Evolutionary conservation across 352 stramenopile genomes (phyloP).

Genomic region (Elongisporangium undulatum): DNA sequence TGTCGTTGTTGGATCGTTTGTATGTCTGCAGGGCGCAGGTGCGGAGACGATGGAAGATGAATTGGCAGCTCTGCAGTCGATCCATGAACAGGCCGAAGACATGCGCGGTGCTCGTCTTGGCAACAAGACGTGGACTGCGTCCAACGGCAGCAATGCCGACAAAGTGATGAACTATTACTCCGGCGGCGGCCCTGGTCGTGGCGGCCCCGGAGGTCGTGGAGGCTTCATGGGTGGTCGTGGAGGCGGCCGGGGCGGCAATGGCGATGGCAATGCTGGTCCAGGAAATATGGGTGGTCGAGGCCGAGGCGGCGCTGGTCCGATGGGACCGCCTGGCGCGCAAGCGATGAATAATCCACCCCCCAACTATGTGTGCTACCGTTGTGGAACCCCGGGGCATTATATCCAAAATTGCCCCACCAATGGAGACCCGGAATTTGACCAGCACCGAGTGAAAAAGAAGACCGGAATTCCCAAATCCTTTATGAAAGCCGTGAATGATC

Average conservation of each 20-base stretch:
- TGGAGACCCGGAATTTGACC: constrained; percentile 82
- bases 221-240: constrained; percentile 32
- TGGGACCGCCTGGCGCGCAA: constrained; percentile 8
- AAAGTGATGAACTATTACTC: constrained; percentile 76
- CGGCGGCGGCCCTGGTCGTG: constrained; percentile 26
- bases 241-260: constrained; percentile 29
- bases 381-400: constrained; percentile 78
- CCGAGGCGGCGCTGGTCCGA: constrained; percentile 12
- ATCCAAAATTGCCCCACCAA: constrained; percentile 89
- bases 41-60: constrained; percentile 85
- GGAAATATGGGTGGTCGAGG: constrained; percentile 45
- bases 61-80: constrained; percentile 73
- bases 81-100: constrained; percentile 83
- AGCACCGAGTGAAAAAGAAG: constrained; percentile 86
- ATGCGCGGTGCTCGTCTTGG: constrained; percentile 66
- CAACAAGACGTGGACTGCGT: constrained; percentile 85
- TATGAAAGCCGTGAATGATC: constrained; percentile 85
- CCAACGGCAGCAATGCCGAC: constrained; percentile 70
- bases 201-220: constrained; percentile 29
- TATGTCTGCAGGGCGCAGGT: constrained; percentile 13
- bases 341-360: constrained; percentile 60
- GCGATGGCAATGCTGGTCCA: constrained; percentile 20
- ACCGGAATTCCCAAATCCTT: constrained; percentile 87
- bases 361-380: constrained; percentile 86
- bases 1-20: no score